Evolutionary conservation across 257 asterid genomes (phyloP).

Genomic region (Penstemon barbatus): DNA sequence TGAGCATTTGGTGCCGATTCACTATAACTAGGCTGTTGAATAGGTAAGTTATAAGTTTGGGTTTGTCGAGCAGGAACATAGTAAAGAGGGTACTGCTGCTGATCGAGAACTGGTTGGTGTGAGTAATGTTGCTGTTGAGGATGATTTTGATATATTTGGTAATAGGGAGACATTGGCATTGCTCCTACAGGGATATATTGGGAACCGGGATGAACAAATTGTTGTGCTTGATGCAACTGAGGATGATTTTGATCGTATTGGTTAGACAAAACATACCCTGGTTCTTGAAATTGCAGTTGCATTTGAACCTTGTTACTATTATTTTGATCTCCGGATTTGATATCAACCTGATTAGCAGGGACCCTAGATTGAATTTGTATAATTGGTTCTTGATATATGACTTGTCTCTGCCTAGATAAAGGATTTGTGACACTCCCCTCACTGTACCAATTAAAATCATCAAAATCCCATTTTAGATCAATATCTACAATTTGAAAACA

Average conservation of each 20-base stretch:
- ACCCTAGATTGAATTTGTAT: constrained; percentile 54
- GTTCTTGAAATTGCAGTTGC: constrained; percentile 63
- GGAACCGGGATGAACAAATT: constrained; percentile 58
- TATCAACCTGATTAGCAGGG: constrained; percentile 48
- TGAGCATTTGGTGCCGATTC: constrained; percentile 55
- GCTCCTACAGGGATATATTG: constrained; percentile 72
- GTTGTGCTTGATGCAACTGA: constrained; percentile 69
- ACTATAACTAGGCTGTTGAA: constrained; percentile 55
- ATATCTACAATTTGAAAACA: constrained; percentile 6
- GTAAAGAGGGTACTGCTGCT: constrained; percentile 77
- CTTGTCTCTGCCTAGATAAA: constrained; percentile 66
- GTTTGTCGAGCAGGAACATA: constrained; percentile 57
- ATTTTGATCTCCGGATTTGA: constrained; percentile 45
- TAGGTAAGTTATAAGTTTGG: constrained; percentile 62
- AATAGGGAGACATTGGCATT: constrained; percentile 52
- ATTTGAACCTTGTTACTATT: constrained; percentile 45
- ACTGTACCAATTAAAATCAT: constrained; percentile 39
- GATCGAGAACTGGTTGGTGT: constrained; percentile 59
- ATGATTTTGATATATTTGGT: constrained; percentile 53
- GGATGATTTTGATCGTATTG: constrained; percentile 69
- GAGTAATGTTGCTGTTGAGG: constrained; percentile 67
- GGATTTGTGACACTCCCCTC: constrained; percentile 77
- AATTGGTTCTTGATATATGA: constrained; percentile 59
- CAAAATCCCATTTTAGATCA: constrained; percentile 31
- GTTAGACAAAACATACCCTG: constrained; percentile 48